A percentile compares a stretch with the other conserved stretches of the same genome.
Evolutionary conservation across 176 grass and related monocot genomes (phyloP).

Genomic region (Aegilops sharonensis): DNA sequence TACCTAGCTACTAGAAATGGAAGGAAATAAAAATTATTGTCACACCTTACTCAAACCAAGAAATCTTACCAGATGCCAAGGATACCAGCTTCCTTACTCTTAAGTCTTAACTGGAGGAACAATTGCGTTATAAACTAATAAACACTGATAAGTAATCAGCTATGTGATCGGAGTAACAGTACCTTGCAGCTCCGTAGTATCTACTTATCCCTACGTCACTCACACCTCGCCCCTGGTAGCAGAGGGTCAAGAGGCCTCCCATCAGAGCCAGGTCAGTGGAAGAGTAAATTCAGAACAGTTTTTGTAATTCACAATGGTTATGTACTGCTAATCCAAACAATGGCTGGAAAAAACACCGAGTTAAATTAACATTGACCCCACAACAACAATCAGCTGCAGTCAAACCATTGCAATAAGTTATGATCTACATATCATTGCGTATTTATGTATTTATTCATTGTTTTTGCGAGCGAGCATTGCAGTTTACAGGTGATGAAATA

Average conservation of each 20-base stretch:
- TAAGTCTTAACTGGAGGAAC: too few relatives aligned
- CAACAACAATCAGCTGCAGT: neutral
- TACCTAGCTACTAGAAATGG: too few relatives aligned
- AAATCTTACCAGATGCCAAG: too few relatives aligned
- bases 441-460: neutral
- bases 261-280: neutral
- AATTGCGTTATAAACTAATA: too few relatives aligned
- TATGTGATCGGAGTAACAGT: too few relatives aligned
- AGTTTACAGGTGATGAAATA: conserved; percentile 7
- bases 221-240: neutral
- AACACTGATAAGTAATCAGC: too few relatives aligned
- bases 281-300: neutral
- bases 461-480: neutral
- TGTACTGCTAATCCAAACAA: neutral
- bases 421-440: neutral
- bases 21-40: too few relatives aligned
- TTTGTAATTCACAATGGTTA: too few relatives aligned
- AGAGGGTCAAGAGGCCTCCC: too few relatives aligned
- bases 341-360: neutral
- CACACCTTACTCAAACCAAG: too few relatives aligned
- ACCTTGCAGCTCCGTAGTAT: too few relatives aligned
- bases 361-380: neutral
- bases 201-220: neutral
- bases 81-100: too few relatives aligned
- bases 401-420: neutral